phyloP scores from a whole-genome alignment of 2,329 filamentous ascomycete genomes.

The Arthrobotrys sinensis region DNA sequence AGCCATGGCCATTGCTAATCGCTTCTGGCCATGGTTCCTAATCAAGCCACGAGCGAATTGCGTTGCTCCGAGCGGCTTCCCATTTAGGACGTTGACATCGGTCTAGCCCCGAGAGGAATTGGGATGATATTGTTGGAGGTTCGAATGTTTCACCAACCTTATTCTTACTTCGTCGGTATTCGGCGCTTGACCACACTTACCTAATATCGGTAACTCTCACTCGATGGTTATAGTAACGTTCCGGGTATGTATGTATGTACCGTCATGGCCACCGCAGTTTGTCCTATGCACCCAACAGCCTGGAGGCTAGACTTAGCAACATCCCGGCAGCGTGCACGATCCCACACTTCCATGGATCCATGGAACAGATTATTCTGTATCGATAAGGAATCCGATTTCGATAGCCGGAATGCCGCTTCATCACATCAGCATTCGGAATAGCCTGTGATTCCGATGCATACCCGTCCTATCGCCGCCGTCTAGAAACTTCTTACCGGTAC shows the following conservation, averaged over 20 bases:
- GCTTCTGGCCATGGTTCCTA: conserved; percentile 27
- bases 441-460: conserved; percentile 3
- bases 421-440: conserved; percentile 21
- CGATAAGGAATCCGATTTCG: conserved; percentile 7
- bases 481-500: not conserved
- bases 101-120: conserved; percentile 7
- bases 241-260: conserved; percentile 1
- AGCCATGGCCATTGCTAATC: conserved; percentile 17
- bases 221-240: not conserved
- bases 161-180: conserved; percentile 36
- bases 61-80: conserved; percentile 42
- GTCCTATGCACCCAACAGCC: not conserved
- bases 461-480: not conserved
- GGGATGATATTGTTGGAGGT: conserved; percentile 35
- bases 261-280: not conserved
- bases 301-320: not conserved
- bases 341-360: conserved; percentile 26
- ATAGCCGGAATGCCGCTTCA: conserved; percentile 1
- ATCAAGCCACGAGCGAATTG: conserved; percentile 27
- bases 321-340: not conserved
- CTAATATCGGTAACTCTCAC: conserved; percentile 11
- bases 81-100: conserved; percentile 33
- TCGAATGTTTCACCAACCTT: conserved; percentile 46
- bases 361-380: conserved; percentile 24
- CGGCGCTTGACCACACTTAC: conserved; percentile 17